These are phyloP conservation scores for Stachybotrys echinatus DNA, from an alignment of 2,329 filamentous ascomycete genomes.

Conservation along the genomic window DNA sequence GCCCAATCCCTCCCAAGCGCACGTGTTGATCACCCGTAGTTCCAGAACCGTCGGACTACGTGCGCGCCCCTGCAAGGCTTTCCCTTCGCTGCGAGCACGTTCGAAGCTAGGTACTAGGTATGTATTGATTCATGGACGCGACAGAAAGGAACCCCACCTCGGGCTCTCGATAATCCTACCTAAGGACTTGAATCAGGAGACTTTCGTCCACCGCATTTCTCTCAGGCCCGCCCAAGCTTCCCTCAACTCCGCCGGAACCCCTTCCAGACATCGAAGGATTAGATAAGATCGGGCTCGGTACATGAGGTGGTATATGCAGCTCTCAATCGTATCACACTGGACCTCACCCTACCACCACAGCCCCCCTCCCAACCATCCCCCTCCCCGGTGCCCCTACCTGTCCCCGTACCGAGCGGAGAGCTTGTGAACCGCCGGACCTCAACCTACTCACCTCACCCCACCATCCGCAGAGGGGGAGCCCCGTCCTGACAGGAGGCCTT, in stretches of 20 bases:
- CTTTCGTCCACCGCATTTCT: background rate
- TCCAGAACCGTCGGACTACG: background rate
- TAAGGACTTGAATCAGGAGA: background rate
- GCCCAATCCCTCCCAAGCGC: background rate
- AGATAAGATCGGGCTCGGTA: too few species aligned
- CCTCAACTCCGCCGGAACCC: background rate
- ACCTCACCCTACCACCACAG: background rate
- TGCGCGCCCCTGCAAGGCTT: background rate
- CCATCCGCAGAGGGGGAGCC: background rate
- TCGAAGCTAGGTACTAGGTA: too few species aligned
- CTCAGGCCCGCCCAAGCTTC: background rate
- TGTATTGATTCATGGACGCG: background rate
- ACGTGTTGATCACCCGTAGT: background rate
- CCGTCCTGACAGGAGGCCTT: background rate
- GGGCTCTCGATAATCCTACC: background rate
- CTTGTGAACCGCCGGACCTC: background rate
- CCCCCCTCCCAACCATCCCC: background rate
- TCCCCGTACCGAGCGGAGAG: background rate
- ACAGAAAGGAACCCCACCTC: background rate
- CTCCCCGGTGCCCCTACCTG: background rate
- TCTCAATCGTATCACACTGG: background rate
- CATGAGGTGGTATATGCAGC: background rate
- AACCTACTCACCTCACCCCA: background rate
- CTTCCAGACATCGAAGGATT: too few species aligned
- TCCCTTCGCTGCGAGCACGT: too few species aligned